Base-by-base conservation (phyloP, 441 rosid species). In the Croton setiger region DNA sequence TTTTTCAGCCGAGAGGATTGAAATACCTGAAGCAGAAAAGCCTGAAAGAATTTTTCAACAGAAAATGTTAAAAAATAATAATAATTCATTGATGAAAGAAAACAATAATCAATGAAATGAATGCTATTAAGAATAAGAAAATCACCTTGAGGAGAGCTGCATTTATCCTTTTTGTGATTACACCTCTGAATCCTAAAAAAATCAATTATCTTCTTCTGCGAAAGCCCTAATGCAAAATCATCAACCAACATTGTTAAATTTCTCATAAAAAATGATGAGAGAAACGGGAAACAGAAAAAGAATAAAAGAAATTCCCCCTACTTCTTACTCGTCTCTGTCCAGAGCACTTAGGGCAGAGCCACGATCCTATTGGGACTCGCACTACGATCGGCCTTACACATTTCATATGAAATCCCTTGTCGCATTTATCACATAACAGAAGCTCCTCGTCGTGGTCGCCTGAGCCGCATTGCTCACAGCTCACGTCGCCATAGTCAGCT, bases 351-450 rank as follows among this genome's bases (percentile, higher is more conserved):
- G 78, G 79, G 78, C 98, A 92, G 39, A 88, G 72, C 98, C 98
- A 90, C 41, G 98, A 73, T 64, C 98, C 98, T 60, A 81, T 80
- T 20, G 96, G 98, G 63, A 92, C 85, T 68, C 91, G 84, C 60
- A 64, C 96, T 21, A 92, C 87, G 60, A 92, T 92, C 48, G 98
- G 98, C 67, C 96, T 73, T 72, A 90, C 76, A 72, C 98, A 90
- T 68, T 85, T 87, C 93, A 90, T 85, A 73, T 92, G 98, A 63
- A 81, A 92, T 21, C 98, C 98, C 64, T 74, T 80, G 20, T 92
- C 97, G 74, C 98, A 92, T 84, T 85, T 88, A 18, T 92, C 96
- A 53, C 97, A 92, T 27, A 90, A 72, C 23, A 92, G 85, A 51
- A 92, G 83, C 87, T 88, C 93, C 23, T 83, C 93, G 18, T 80